A percentile compares a stretch with the other conserved stretches of the same genome.
These are phyloP conservation scores for Erodium texanum DNA, from an alignment of 441 rosid genomes.

Conservation along the genomic window DNA sequence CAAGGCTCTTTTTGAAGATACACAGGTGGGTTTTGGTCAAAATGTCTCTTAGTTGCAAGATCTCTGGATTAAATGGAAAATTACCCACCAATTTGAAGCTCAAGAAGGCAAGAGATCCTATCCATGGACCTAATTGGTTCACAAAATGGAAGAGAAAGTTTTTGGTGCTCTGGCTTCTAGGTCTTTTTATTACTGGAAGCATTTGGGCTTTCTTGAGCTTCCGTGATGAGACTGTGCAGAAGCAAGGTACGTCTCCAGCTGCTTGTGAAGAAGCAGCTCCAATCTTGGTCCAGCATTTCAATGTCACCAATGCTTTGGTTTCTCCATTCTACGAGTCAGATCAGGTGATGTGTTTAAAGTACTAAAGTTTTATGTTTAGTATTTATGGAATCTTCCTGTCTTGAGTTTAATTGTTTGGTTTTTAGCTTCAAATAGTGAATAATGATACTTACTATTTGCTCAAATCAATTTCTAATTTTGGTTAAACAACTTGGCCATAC, in stretches of 20 bases:
- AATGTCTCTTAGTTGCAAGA: conserved; percentile 54
- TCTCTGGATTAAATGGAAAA: conserved; percentile 39
- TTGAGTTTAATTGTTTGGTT: conserved; percentile 11
- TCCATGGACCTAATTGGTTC: conserved; percentile 28
- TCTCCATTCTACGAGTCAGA: conserved; percentile 58
- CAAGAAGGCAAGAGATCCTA: conserved; percentile 41
- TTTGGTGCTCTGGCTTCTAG: conserved; percentile 35
- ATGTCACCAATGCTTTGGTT: conserved; percentile 44
- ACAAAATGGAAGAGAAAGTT: conserved; percentile 41
- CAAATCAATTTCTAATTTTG: conserved; percentile 12
- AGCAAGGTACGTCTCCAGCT: conserved; percentile 18
- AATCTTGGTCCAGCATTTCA: conserved; percentile 35
- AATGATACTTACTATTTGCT: conserved; percentile 9
- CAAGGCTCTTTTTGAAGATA: conserved; percentile 28
- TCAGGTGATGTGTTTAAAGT: conserved; percentile 42
- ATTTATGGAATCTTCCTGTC: conserved; percentile 7
- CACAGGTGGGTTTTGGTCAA: conserved; percentile 32
- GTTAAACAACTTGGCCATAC: conserved; percentile 17
- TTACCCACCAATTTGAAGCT: conserved; percentile 32
- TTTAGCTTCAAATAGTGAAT: conserved; percentile 10
- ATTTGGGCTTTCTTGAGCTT: conserved; percentile 33
- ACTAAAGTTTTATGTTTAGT: conserved; percentile 11
- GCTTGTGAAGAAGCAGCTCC: conserved; percentile 34
- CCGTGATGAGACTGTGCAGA: conserved; percentile 18
- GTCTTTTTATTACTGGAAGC: conserved; percentile 28